Evolutionary conservation across 164 flowering plant species (phyloP).

Genomic region (Stephania cephalantha): DNA sequence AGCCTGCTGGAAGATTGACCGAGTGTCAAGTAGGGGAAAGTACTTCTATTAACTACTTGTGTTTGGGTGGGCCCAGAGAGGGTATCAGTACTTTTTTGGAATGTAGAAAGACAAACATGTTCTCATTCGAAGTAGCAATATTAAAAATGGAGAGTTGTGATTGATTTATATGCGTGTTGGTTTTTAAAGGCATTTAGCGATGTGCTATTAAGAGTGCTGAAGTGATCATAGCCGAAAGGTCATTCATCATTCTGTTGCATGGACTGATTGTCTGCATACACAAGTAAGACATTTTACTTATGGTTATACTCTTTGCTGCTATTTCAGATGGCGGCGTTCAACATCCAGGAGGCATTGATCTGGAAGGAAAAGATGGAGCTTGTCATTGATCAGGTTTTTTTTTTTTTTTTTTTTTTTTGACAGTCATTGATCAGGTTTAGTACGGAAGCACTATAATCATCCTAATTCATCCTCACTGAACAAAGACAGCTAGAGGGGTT

Average conservation of each 20-base stretch:
- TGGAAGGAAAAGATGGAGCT: slow-evolving; percentile 97
- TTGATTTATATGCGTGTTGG: not conserved
- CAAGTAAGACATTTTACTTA: not conserved
- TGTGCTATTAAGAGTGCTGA: not conserved
- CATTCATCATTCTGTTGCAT: not conserved
- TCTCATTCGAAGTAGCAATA: no score
- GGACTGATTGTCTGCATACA: not conserved
- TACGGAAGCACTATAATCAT: not conserved
- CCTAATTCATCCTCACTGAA: not conserved
- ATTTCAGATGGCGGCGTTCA: slow-evolving; percentile 96
- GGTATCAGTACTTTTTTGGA: no score
- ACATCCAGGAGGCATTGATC: slow-evolving; percentile 88
- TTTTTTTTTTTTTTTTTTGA: no score
- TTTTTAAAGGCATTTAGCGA: not conserved
- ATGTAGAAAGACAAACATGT: no score
- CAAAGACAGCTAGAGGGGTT: not conserved
- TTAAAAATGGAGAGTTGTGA: no score
- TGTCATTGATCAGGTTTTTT: slow-evolving; percentile 83
- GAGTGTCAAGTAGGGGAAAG: no score
- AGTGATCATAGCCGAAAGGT: not conserved
- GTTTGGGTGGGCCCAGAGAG: no score
- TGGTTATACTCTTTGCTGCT: slow-evolving; percentile 11
- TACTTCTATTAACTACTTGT: no score
- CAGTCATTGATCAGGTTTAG: slow-evolving; percentile 82
- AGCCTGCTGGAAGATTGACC: not conserved